Evolutionary conservation across 2,329 filamentous ascomycete genomes (phyloP).

Genomic region (Neofusicoccum ribis): DNA sequence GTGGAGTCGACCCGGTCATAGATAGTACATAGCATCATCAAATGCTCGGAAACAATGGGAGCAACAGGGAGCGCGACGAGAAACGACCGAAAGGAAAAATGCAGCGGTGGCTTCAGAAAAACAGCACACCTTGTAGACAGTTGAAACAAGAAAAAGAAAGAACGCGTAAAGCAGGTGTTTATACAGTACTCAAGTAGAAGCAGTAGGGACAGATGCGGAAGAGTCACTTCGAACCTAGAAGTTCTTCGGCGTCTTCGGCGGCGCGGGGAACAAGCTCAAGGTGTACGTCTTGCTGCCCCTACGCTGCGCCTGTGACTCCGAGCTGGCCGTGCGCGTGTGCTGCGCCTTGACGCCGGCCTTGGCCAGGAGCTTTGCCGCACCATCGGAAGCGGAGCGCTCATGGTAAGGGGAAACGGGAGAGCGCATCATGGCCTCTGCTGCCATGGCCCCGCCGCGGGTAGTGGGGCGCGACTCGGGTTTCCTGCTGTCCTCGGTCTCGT

Average conservation of each 20-base stretch:
- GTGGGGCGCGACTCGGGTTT: slow-evolving; percentile 17
- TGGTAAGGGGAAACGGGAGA: slow-evolving; percentile 26
- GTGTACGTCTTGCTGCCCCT: slow-evolving; percentile 17
- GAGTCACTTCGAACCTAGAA: not conserved
- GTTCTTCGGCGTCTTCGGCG: slow-evolving; percentile 25
- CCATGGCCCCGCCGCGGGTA: not conserved
- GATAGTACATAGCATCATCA: slow-evolving; percentile 18
- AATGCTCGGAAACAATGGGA: slow-evolving; percentile 1
- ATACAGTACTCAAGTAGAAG: not conserved
- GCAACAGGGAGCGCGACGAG: not conserved
- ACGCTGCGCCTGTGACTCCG: not conserved
- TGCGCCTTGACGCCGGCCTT: slow-evolving; percentile 12
- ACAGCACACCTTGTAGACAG: slow-evolving; percentile 13
- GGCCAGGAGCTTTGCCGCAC: slow-evolving; percentile 32
- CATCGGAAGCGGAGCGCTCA: slow-evolving; percentile 36
- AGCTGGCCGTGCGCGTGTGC: slow-evolving; percentile 10
- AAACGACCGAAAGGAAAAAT: not conserved
- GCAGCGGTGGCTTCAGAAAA: slow-evolving; percentile 17
- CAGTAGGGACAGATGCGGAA: not conserved
- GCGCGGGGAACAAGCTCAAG: slow-evolving; percentile 37
- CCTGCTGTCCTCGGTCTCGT: slow-evolving; percentile 5
- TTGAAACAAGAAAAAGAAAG: not conserved
- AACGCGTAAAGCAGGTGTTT: slow-evolving; percentile 1
- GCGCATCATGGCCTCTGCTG: slow-evolving; percentile 7
- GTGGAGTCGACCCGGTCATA: slow-evolving; percentile 15